phyloP scores from a whole-genome alignment of 2,329 filamentous ascomycete species.

The Clonostachys solani region DNA sequence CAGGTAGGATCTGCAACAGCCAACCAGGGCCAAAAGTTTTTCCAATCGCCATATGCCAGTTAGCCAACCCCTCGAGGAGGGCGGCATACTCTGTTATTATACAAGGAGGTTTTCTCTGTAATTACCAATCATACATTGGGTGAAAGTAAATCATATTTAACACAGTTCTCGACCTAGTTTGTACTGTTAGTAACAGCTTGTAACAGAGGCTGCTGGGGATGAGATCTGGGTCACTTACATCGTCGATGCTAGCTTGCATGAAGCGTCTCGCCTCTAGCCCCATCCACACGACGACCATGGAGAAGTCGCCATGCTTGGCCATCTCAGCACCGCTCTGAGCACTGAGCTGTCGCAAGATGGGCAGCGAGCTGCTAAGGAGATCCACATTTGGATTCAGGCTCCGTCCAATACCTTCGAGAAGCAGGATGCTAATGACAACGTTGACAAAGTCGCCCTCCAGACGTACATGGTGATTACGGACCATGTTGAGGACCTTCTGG shows the following conservation, averaged over 20 bases:
- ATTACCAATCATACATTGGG: conserved; percentile 65
- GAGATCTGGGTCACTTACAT: conserved; percentile 51
- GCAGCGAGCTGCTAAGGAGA: conserved; percentile 78
- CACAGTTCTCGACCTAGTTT: conserved; percentile 72
- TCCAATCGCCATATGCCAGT: no score
- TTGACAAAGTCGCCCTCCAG: conserved; percentile 98
- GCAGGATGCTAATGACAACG: conserved; percentile 89
- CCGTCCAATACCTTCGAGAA: conserved; percentile 91
- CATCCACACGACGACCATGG: conserved; percentile 87
- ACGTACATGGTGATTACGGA: conserved; percentile 85
- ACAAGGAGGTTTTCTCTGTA: background rate
- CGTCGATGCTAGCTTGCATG: conserved; percentile 85
- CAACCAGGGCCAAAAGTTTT: no score
- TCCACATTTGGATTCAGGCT: conserved; percentile 83
- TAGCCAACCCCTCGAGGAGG: no score
- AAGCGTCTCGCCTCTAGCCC: conserved; percentile 86
- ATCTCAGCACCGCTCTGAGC: conserved; percentile 69
- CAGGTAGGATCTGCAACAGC: no score
- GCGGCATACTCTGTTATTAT: no score
- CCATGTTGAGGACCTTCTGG: conserved; percentile 87
- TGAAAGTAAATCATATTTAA: conserved; percentile 84
- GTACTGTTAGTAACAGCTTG: conserved; percentile 4
- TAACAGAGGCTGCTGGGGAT: background rate
- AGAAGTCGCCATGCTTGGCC: conserved; percentile 69
- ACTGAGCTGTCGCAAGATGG: conserved; percentile 84